Base-by-base conservation (phyloP, 169 alveolate species). In the Babesia bigemina region DNA sequence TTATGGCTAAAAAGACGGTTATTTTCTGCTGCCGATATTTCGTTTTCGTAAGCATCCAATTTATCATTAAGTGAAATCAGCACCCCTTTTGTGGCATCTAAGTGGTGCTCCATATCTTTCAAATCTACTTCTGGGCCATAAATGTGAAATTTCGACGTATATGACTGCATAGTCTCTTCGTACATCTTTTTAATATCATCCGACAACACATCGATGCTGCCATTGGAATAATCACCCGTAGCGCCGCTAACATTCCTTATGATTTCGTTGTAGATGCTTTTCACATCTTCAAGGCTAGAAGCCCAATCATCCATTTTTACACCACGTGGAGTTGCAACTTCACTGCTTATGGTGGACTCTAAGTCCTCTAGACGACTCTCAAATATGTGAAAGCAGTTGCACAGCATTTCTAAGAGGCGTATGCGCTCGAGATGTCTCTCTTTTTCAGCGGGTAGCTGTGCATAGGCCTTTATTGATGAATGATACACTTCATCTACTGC, bases 301-400 rank as follows among this genome's bases (percentile, higher is more conserved):
- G 42, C 8, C 72, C 72, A 71, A 16, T 28, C 22, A 39, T 45
- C 58, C 6, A 44, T 6, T 14, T 29, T 0, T 44, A 21, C 17
- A 14, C 21, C 12, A 16, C 0, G 26, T 14, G 36, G 52, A 3
- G 48, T 49, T 6, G 39, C n/a, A n/a, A 58, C 60, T 8, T 29
- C 45, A 11, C 42, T 13, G 21, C 24, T 4, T 0, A 0, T 60
- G 19, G 21, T 28, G 17, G 59, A 10, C 36, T 71, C 81, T 22
- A 33, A n/a, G 26, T 71, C 71, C 53, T 22, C 13, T 39, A 71
- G 24, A n/a, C 55, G 59, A 39, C 49, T 48, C 26, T 71, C 81
- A 58, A 71, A 71, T 17, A 71, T 28, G 42, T 71, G 72, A 63
- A 71, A 60, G 49, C 67, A 44, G 63, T 71, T 71, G 36, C 81